Evolutionary conservation across 1,139 yeast species (phyloP).

Genomic region (Yamadazyma diospyri): DNA sequence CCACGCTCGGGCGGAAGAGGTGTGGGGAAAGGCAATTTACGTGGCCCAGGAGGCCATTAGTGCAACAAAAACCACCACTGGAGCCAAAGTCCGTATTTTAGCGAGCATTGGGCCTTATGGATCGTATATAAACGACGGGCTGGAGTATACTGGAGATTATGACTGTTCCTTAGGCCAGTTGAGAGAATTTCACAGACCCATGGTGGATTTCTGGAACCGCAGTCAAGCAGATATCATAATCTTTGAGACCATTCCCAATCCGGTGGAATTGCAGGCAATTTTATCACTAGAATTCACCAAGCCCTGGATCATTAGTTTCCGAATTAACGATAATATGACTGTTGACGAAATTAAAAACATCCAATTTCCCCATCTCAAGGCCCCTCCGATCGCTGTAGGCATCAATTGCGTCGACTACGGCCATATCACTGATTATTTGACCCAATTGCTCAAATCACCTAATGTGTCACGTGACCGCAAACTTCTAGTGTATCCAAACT

Average conservation of each 20-base stretch:
- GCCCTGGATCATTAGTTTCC: conserved; percentile 29
- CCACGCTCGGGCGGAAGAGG: conserved; percentile 18
- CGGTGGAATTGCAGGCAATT: conserved; percentile 43
- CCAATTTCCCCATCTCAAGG: conserved; percentile 14
- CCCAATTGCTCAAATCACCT: conserved; percentile 3
- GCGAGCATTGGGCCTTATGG: conserved; percentile 79
- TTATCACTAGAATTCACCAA: conserved; percentile 18
- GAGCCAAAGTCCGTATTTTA: conserved; percentile 23
- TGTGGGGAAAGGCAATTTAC: conserved; percentile 32
- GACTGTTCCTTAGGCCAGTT: conserved; percentile 27
- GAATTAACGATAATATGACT: conserved; percentile 18
- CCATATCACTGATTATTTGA: conserved; percentile 16
- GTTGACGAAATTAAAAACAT: conserved; percentile 1
- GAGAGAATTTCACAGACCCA: conserved; percentile 44
- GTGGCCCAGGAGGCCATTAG: conserved; percentile 27
- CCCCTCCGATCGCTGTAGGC: conserved; percentile 38
- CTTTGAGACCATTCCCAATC: conserved; percentile 63
- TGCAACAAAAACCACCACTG: conserved; percentile 14
- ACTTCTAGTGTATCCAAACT: conserved; percentile 39
- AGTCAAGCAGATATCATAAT: conserved; percentile 51
- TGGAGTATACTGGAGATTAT: conserved; percentile 68
- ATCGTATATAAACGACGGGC: conserved; percentile 59
- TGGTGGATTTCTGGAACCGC: conserved; percentile 36
- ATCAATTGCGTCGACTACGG: conserved; percentile 37
- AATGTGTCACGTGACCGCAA: background rate